Evolutionary conservation across 1,284 basidiomycete genomes (phyloP), one percentile per base, ranked within the genome.

Genomic region (Ustilago cynodontis): DNA sequence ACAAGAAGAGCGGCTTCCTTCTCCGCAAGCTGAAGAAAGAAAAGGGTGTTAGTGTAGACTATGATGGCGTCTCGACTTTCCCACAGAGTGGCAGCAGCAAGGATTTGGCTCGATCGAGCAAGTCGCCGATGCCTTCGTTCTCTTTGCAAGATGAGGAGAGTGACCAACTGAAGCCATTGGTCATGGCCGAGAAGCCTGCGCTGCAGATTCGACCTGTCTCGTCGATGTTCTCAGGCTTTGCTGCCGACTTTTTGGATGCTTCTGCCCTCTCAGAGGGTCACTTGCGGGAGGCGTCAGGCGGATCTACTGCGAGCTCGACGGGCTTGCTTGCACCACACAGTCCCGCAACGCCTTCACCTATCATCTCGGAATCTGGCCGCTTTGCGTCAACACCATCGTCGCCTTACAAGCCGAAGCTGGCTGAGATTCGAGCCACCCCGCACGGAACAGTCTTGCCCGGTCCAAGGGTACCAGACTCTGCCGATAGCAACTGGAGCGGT

Each of bases 1-100:
- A 76, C 65, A 82, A 82, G 64, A 82, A 82, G 65, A 80, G 78
- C 55, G 77, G 79, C 26, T 80, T 81, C 65, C 57, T 82, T 18
- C 24, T 72, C 49, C 70, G 77, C 35, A 81, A 76, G 60, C 69
- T 80, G 62, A 80, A 80, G 37, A 82, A 82, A 67, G 80, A 81
- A 18, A 77, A 70, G 59, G 67, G 68, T n/a, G 22, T 65, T 43
- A 70, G 67, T 50, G 45, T 70, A 39, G 73, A 76, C 8, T 49
- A 61, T n/a, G 73, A 76, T 43, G 65, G 60, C 50, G 68, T 68
- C 13, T 76, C 73, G 20, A 68, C 64, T 22, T 71, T 71, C 60
- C 61, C 60, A n/a, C 8, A 53, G 14, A 76, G 59, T 26, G 65
- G 49, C 13, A 76, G 68, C 68, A 67, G 28, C 50, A 37, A 47